Conservation (phyloP, 2,329 filamentous ascomycete species). For the Epichloe scottii region DNA sequence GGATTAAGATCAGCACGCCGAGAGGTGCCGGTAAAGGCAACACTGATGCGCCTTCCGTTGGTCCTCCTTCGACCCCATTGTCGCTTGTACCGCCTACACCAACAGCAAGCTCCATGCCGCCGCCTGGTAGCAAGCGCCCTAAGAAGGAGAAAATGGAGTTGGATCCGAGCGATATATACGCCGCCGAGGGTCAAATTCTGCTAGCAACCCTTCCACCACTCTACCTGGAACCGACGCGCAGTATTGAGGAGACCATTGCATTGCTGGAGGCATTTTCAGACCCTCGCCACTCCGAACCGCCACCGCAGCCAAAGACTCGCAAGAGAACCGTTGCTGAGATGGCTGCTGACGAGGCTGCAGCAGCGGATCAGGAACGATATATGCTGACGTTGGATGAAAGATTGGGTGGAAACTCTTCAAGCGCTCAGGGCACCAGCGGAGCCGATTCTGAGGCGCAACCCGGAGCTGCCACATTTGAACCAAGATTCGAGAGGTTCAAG, state of each 20-base stretch:
- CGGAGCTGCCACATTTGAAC: conserved; percentile 63
- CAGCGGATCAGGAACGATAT: conserved; percentile 77
- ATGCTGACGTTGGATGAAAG: conserved; percentile 90
- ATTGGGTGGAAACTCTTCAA: conserved; percentile 46
- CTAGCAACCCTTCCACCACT: conserved; percentile 63
- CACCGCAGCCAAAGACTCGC: conserved; percentile 74
- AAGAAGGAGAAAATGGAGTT: conserved; percentile 66
- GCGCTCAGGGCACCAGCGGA: conserved; percentile 42
- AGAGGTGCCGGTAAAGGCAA: conserved; percentile 26
- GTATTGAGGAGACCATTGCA: conserved; percentile 53
- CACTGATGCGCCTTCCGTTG: conserved; percentile 26
- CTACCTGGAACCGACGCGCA: conserved; percentile 63
- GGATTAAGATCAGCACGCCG: conserved; percentile 64
- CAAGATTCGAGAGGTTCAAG: conserved; percentile 84
- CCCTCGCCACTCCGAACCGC: conserved; percentile 61
- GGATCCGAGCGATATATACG: conserved; percentile 58
- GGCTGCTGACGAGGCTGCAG: conserved; percentile 85
- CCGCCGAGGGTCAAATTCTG: conserved; percentile 65
- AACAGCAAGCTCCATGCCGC: conserved; percentile 44
- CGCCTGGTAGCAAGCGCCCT: conserved; percentile 54
- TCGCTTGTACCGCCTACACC: conserved; percentile 48
- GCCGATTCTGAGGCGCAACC: conserved; percentile 63
- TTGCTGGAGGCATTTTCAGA: conserved; percentile 62
- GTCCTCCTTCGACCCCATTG: conserved; percentile 56
- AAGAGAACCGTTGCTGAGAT: conserved; percentile 93